A percentile compares a stretch with the other conserved stretches of the same genome.
Conservation (phyloP, 495 filamentous ascomycete species). For the Penicillium arizonense region DNA sequence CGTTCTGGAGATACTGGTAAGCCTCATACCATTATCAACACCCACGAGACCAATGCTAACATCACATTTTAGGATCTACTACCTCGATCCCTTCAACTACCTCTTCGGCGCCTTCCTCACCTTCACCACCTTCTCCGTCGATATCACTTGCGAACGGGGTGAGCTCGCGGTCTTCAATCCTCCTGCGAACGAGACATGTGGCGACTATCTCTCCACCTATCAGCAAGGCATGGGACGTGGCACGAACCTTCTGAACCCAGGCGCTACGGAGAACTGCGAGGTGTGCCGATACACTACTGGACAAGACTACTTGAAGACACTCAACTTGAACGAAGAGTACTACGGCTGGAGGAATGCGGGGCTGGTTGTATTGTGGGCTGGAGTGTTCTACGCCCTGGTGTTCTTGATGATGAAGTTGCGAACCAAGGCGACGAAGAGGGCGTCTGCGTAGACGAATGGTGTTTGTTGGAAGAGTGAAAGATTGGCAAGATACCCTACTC, state of each 20-base stretch:
- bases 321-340: constrained; percentile 37
- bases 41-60: constrained; percentile 4
- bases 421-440: constrained; percentile 35
- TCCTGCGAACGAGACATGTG: constrained; percentile 46
- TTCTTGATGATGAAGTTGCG: constrained; percentile 44
- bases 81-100: constrained; percentile 68
- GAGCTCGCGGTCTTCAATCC: constrained; percentile 58
- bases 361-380: constrained; percentile 36
- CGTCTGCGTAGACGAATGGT: constrained; percentile 5
- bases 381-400: constrained; percentile 40
- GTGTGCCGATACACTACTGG: constrained; percentile 52
- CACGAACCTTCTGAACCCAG: constrained; percentile 46
- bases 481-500: constrained; percentile 4
- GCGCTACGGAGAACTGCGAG: constrained; percentile 47
- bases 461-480: not conserved
- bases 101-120: constrained; percentile 57
- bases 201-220: constrained; percentile 52
- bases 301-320: constrained; percentile 31
- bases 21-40: constrained; percentile 5
- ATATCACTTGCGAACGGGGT: constrained; percentile 49
- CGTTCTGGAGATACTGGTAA: constrained; percentile 59
- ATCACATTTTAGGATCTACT: constrained; percentile 55
- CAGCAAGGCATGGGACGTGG: constrained; percentile 45
- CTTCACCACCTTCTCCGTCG: constrained; percentile 50
- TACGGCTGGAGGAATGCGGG: constrained; percentile 38